Conservation (phyloP, 345 rosid species). For the Odontarrhena argentea region DNA sequence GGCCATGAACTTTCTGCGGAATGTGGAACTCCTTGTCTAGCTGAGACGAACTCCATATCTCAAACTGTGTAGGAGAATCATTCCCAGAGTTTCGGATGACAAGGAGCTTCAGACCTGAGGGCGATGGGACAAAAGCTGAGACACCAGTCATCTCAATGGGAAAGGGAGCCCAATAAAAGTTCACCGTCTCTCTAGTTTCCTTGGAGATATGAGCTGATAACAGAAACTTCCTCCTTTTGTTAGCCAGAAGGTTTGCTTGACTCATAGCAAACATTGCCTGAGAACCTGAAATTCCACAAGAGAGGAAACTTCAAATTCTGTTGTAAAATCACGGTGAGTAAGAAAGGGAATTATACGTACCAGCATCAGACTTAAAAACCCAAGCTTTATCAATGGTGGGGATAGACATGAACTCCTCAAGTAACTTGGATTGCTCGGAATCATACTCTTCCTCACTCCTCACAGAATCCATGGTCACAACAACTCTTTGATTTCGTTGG, state of each 20-base stretch:
- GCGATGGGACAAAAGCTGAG: conserved; percentile 61
- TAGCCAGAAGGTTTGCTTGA: conserved; percentile 79
- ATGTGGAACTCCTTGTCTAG: conserved; percentile 69
- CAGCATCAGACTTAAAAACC: conserved; percentile 51
- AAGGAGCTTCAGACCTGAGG: conserved; percentile 72
- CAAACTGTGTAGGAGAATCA: conserved; percentile 67
- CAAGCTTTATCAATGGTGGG: conserved; percentile 67
- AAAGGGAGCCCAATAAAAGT: conserved; percentile 79
- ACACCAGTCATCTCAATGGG: conserved; percentile 78
- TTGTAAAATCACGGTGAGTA: no score
- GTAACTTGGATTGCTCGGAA: conserved; percentile 55
- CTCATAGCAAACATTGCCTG: conserved; percentile 76
- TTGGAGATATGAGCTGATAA: conserved; percentile 58
- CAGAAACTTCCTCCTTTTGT: conserved; percentile 67
- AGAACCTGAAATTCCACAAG: conserved; percentile 51
- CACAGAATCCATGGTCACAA: conserved; percentile 47
- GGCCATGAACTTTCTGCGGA: conserved; percentile 69
- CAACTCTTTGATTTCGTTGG: conserved; percentile 27
- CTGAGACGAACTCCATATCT: conserved; percentile 68
- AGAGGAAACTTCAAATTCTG: no score
- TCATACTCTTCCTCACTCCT: conserved; percentile 52
- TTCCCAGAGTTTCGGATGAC: conserved; percentile 63
- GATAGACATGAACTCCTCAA: conserved; percentile 56
- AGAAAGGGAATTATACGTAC: conserved; percentile 29
- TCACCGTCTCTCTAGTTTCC: conserved; percentile 44